Evolutionary conservation across 2,329 filamentous ascomycete genomes (phyloP).

Genomic region (Emergomyces orientalis): DNA sequence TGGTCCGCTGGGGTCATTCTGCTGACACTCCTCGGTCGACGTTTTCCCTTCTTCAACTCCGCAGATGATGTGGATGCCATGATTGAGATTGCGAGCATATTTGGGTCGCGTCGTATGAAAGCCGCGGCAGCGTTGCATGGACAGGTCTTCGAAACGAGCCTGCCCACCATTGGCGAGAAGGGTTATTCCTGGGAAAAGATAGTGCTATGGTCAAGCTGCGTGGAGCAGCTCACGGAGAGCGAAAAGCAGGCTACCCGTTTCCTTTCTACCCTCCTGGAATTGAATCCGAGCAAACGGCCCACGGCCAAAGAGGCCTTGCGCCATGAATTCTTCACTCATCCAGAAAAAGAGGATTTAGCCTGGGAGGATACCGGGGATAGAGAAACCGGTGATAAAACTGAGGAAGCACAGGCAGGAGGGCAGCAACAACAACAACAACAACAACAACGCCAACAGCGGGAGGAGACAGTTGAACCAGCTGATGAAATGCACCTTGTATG

Average conservation of each 20-base stretch:
- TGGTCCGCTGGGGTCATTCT: conserved; percentile 98
- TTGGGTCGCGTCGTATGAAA: conserved; percentile 77
- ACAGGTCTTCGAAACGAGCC: conserved; percentile 82
- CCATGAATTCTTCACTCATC: conserved; percentile 38
- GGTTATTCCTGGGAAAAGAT: conserved; percentile 90
- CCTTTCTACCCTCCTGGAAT: conserved; percentile 35
- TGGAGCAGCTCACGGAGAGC: conserved; percentile 48
- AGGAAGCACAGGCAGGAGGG: not conserved
- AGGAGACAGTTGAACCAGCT: conserved; percentile 7
- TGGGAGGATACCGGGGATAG: conserved; percentile 11
- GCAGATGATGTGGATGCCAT: conserved; percentile 96
- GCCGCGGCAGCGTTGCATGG: conserved; percentile 74
- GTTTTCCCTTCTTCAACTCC: conserved; percentile 98
- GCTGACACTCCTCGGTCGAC: conserved; percentile 80
- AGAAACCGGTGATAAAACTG: not conserved
- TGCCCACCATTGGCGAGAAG: conserved; percentile 76
- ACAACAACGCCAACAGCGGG: conserved; percentile 3
- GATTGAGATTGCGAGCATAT: conserved; percentile 95
- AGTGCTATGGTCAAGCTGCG: conserved; percentile 85
- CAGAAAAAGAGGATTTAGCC: conserved; percentile 21
- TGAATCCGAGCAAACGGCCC: conserved; percentile 36
- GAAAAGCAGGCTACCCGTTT: conserved; percentile 39
- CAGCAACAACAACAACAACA: not conserved
- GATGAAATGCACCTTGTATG: conserved; percentile 17
- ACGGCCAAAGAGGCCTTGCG: conserved; percentile 36